Evolutionary conservation across 176 grass and related monocot genomes (phyloP).

Genomic region (Oryza australiensis): DNA sequence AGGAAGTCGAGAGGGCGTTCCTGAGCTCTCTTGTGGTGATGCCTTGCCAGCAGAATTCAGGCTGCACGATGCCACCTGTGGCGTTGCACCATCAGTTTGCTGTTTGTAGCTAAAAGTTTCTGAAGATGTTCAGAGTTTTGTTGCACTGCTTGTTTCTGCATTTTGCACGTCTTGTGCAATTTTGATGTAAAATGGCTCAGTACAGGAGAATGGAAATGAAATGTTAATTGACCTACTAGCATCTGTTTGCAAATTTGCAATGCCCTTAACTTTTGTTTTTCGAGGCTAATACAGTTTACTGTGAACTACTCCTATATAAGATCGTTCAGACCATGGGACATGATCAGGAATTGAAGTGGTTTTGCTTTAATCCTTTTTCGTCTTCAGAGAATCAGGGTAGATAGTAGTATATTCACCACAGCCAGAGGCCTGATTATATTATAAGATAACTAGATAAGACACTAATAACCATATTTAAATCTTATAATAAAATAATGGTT

Average conservation of each 20-base stretch:
- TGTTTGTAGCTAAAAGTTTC: not conserved
- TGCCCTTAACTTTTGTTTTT: not conserved
- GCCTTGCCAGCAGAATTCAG: slow-evolving; percentile 24
- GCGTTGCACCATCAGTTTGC: slow-evolving; percentile 29
- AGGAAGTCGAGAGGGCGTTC: slow-evolving; percentile 53
- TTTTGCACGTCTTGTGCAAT: slow-evolving; percentile 2
- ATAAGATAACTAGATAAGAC: not conserved
- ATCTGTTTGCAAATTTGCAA: not conserved
- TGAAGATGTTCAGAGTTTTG: slow-evolving; percentile 11
- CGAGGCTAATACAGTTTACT: no score
- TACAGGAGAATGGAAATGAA: not conserved
- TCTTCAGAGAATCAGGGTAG: no score
- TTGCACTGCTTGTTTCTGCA: not conserved
- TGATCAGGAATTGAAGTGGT: not conserved
- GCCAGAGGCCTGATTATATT: not conserved
- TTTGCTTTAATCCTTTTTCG: no score
- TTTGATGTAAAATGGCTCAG: not conserved
- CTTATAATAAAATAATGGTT: not conserved
- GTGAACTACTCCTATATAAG: not conserved
- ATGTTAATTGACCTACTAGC: not conserved
- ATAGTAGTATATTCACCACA: not conserved
- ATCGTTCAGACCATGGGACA: not conserved
- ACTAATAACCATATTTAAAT: not conserved
- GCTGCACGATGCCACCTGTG: not conserved
- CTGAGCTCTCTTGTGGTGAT: slow-evolving; percentile 45